A percentile compares a stretch with the other conserved stretches of the same genome.
These are phyloP conservation scores for Arthroderma sp. DNA, from an alignment of 2,329 filamentous ascomycete species.

Conservation along the genomic window DNA sequence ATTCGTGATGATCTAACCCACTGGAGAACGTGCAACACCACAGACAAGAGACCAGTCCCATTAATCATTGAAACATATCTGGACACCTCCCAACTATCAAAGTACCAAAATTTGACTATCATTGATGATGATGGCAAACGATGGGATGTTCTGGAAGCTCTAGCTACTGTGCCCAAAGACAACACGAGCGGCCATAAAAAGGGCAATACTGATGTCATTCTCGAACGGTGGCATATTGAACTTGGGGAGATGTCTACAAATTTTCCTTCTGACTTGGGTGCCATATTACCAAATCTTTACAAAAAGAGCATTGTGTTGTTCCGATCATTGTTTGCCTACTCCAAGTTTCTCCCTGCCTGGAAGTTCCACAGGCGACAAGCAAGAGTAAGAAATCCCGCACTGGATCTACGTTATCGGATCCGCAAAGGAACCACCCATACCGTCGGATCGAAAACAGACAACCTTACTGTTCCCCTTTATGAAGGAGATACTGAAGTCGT, in stretches of 20 bases:
- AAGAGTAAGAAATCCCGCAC: constrained; percentile 49
- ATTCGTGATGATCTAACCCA: constrained; percentile 66
- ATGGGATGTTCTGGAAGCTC: constrained; percentile 79
- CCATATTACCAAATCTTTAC: constrained; percentile 73
- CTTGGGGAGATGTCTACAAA: constrained; percentile 46
- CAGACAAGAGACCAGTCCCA: constrained; percentile 64
- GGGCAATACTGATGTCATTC: constrained; percentile 52
- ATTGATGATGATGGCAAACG: constrained; percentile 80
- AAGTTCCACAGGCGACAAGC: constrained; percentile 64
- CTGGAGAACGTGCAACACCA: constrained; percentile 70
- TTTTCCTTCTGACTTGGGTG: constrained; percentile 36
- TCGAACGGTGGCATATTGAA: constrained; percentile 85
- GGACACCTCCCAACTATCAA: constrained; percentile 63
- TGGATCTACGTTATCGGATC: constrained; percentile 73
- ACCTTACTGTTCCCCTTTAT: constrained; percentile 56
- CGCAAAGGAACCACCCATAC: constrained; percentile 42
- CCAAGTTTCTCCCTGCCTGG: constrained; percentile 73
- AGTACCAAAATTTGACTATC: constrained; percentile 75
- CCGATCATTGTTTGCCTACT: constrained; percentile 69
- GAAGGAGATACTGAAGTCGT: constrained; percentile 50
- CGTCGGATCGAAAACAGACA: constrained; percentile 48
- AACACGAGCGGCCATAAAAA: constrained; percentile 16
- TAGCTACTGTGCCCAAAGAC: constrained; percentile 46
- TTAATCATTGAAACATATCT: constrained; percentile 85
- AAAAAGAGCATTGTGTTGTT: constrained; percentile 96